Evolutionary conservation across 2,329 filamentous ascomycete genomes (phyloP), one percentile per base, ranked within the genome.

Genomic region (Trichophyton verrucosum): DNA sequence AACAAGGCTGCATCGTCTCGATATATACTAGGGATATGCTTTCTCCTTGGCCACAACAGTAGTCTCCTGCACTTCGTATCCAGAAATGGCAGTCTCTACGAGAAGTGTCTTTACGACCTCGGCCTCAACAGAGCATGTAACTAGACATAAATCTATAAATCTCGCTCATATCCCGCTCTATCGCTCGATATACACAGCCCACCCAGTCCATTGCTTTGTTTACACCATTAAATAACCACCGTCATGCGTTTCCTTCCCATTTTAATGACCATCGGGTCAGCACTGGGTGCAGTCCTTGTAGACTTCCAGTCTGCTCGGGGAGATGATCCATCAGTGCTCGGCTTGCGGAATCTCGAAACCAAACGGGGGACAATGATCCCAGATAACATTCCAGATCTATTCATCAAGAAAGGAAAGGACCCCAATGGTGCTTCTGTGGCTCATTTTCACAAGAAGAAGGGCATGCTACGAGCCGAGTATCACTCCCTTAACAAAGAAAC

Each of bases 401-500:
- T 58, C 38, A 60, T 63, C 17, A 59, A 58, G 30, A 57, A 51
- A 15, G 61, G 60, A 22, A 61, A 61, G 33, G 61, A 63, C 42
- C 57, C 61, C 11, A 59, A 61, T n/a, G 61, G 61, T 4, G 46
- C 36, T 11, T 9, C 56, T 13, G 60, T 56, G 24, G 61, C 61
- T 4, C 60, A 61, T 33, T 61, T 63, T 46, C 61, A 63, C 60
- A 60, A 60, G 27, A 61, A 63, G 49, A 53, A 57, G 57, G 61
- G 57, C 1, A 57, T 59, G 22, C 47, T 63, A 11, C 59, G 61
- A 3, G 61, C 61, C 8, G 61, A 63, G 15, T 63, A 63, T 36
- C 61, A 63, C 27, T 27, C 61, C 3, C 51, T 63, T 1, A 63
- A 63, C 40, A 58, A 60, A 22, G 36, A 17, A 38, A 63, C 60